Conservation (phyloP, 169 alveolate species). For the Perkinsus olseni region DNA sequence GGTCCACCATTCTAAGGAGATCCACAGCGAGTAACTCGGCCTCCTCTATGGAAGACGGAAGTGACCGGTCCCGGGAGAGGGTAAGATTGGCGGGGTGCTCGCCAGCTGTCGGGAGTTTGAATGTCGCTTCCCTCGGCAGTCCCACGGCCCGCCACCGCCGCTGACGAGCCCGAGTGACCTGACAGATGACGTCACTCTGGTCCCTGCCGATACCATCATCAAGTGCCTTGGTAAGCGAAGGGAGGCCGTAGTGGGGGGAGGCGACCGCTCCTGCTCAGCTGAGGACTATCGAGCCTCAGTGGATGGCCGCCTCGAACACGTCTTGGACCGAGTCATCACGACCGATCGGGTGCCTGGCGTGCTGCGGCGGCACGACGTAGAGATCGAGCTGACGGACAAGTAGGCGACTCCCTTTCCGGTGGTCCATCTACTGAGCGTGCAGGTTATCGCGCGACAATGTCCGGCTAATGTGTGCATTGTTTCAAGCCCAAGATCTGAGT, state of each 20-base stretch:
- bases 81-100: neutral
- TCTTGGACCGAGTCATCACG: neutral
- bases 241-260: neutral
- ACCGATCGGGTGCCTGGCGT: neutral
- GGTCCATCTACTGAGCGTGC: neutral
- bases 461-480: neutral
- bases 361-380: neutral
- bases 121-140: too few species aligned
- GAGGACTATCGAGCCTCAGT: neutral
- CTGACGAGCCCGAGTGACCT: neutral
- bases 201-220: neutral
- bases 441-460: neutral
- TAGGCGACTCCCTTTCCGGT: neutral
- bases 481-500: neutral
- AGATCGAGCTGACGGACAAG: neutral
- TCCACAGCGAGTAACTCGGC: neutral
- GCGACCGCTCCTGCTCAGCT: neutral
- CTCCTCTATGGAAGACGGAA: neutral
- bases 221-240: neutral
- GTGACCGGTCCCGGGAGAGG: neutral
- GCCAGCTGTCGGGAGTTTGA: neutral
- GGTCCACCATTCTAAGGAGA: neutral
- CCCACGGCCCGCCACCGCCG: neutral
- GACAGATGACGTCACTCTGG: neutral
- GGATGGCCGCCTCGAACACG: neutral